Evolutionary conservation across 148 eudicot species (phyloP), one percentile per base, ranked within the genome.

Genomic region (Camellia granthamiana): DNA sequence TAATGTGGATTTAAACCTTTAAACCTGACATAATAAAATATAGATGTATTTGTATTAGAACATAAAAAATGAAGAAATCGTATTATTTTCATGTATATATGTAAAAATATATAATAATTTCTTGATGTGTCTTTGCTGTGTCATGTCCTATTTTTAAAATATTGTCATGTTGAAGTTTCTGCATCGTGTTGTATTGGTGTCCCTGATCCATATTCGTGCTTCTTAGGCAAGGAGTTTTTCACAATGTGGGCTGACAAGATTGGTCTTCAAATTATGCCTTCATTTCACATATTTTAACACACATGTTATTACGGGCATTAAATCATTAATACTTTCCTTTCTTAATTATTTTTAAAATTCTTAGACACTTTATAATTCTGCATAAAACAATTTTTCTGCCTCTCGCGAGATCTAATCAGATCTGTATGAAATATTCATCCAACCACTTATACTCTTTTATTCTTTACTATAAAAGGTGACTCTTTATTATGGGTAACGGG

Each of bases 21-120:
- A 30, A 30, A 30, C 38, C 38, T 1, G 38, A 30, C 38, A 30
- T 30, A 30, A 30, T 30, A 30, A 1, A 30, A 30, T 30, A 30
- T 30, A 30, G 38, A 30, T 30, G 38, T 30, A 30, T 30, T 30
- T 30, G 38, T 30, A 30, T 30, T 30, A 93, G 84, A 92, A 30
- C 38, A 30, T 30, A 30, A 30, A 30, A 30, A 30, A 30, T 30
- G 38, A 30, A 30, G 38, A 30, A 30, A 30, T 30, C 1, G 38
- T 30, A 30, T 30, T 30, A 30, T 30, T 30, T 30, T 30, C 38
- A 30, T 30, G 38, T 30, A 30, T 30, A 30, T 30, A 30, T 30
- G 38, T 30, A 30, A 30, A 30, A 30, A 30, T 30, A 30, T 30
- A 30, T 30, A 30, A 30, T 30, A 30, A 30, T 30, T 30, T 30